Evolutionary conservation across 495 filamentous ascomycete genomes (phyloP).

Genomic region (Hypoxylon fragiforme): DNA sequence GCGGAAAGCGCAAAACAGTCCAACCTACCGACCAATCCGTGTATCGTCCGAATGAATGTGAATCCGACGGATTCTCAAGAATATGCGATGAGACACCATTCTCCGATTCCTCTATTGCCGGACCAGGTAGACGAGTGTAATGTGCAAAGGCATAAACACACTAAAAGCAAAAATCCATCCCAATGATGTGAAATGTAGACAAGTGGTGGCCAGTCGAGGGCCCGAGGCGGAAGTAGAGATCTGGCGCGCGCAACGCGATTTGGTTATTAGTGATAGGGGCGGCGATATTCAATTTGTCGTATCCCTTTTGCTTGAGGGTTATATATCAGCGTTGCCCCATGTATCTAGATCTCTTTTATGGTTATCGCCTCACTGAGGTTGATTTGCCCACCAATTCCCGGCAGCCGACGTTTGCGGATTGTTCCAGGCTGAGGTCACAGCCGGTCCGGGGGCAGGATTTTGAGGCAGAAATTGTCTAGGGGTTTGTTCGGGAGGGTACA

Average conservation of each 20-base stretch:
- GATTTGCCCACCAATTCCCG: slow-evolving; percentile 51
- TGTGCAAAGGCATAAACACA: slow-evolving; percentile 20
- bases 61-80: slow-evolving; percentile 8
- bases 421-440: slow-evolving; percentile 50
- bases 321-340: background rate
- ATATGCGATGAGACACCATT: slow-evolving; percentile 19
- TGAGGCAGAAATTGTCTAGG: slow-evolving; percentile 65
- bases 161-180: slow-evolving; percentile 19
- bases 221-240: slow-evolving; percentile 7
- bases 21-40: slow-evolving; percentile 14
- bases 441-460: slow-evolving; percentile 41
- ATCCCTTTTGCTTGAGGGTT: background rate
- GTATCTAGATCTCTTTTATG: background rate
- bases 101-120: slow-evolving; percentile 38
- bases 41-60: slow-evolving; percentile 25
- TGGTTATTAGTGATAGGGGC: slow-evolving; percentile 3
- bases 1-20: slow-evolving; percentile 22
- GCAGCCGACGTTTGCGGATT: slow-evolving; percentile 43
- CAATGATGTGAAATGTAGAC: slow-evolving; percentile 6
- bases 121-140: slow-evolving; percentile 14
- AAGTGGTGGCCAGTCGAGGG: background rate
- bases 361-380: slow-evolving; percentile 43
- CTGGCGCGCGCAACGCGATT: slow-evolving; percentile 1
- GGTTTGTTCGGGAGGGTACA: slow-evolving; percentile 61
- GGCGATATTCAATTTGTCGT: background rate